Conservation (phyloP, 495 filamentous ascomycete species). For the Tuber melanosporum region DNA sequence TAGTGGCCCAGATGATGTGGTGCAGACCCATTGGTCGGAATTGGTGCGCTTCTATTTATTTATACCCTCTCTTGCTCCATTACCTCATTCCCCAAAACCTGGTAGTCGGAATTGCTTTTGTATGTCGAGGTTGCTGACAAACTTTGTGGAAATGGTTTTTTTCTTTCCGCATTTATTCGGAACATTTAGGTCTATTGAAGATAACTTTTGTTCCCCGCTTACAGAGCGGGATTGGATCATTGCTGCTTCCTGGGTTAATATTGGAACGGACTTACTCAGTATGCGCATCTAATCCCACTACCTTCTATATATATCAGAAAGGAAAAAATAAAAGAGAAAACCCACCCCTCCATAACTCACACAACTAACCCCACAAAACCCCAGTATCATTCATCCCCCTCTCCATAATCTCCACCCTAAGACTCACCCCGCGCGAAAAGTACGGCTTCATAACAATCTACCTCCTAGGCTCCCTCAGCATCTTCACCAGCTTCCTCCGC, state of each 20-base stretch:
- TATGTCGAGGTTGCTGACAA: not conserved
- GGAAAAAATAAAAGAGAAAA: not conserved
- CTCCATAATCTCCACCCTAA: constrained; percentile 32
- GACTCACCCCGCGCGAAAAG: constrained; percentile 24
- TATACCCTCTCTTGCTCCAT: not conserved
- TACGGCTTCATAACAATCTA: constrained; percentile 38
- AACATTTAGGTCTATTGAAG: constrained; percentile 17
- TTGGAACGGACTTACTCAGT: constrained; percentile 30
- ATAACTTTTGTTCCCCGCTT: constrained; percentile 30
- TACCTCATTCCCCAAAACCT: not conserved
- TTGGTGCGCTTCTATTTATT: constrained; percentile 15
- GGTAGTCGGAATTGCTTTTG: not conserved
- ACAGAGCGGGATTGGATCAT: constrained; percentile 27
- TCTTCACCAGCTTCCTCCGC: constrained; percentile 35
- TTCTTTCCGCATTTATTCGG: not conserved
- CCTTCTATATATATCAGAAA: not conserved
- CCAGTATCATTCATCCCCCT: constrained; percentile 28
- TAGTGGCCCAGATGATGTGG: constrained; percentile 23
- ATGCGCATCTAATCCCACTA: not conserved
- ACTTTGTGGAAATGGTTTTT: not conserved
- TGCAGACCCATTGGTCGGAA: constrained; percentile 28
- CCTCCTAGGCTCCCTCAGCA: constrained; percentile 31
- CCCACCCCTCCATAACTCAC: not conserved
- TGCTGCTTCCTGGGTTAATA: constrained; percentile 27
- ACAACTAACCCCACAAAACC: constrained; percentile 8